A percentile compares a stretch with the other conserved stretches of the same genome.
phyloP scores from a whole-genome alignment of 768 basidiomycete genomes.

The Lactarius akahatsu region DNA sequence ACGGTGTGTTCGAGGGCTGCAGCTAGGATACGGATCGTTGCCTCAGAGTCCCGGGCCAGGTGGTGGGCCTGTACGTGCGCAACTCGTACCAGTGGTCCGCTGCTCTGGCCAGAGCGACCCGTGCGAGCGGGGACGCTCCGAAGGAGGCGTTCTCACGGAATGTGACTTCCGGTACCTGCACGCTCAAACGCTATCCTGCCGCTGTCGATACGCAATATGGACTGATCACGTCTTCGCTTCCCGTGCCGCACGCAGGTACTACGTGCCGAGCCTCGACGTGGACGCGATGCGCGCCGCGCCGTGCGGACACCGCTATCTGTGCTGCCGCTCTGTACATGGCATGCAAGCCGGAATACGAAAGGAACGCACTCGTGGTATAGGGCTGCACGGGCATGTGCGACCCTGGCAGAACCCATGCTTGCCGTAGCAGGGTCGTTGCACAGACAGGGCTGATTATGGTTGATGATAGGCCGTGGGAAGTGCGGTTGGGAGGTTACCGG shows the following conservation, averaged over 20 bases:
- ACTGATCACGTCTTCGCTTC: too few species aligned
- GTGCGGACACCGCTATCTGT: not conserved
- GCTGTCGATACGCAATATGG: too few species aligned
- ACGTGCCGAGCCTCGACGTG: conserved; percentile 45
- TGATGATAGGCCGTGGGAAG: too few species aligned
- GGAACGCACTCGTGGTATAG: too few species aligned
- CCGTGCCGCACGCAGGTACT: too few species aligned
- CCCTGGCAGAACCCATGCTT: too few species aligned
- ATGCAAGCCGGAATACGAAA: conserved; percentile 62
- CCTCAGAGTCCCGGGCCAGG: conserved; percentile 92
- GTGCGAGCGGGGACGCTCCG: not conserved
- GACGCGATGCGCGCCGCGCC: conserved; percentile 57
- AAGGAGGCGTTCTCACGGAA: not conserved
- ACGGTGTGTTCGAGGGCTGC: conserved; percentile 76
- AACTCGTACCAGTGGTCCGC: conserved; percentile 47
- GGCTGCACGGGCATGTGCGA: too few species aligned
- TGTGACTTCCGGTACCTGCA: too few species aligned
- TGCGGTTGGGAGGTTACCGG: too few species aligned
- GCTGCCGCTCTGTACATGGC: conserved; percentile 48
- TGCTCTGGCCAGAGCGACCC: not conserved
- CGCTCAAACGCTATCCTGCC: too few species aligned
- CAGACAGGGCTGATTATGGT: too few species aligned
- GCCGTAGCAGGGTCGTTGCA: too few species aligned
- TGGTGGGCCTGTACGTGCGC: conserved; percentile 87
- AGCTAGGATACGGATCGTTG: conserved; percentile 72